Conservation (phyloP, 331 rosid species). For the Arachis monticola region DNA sequence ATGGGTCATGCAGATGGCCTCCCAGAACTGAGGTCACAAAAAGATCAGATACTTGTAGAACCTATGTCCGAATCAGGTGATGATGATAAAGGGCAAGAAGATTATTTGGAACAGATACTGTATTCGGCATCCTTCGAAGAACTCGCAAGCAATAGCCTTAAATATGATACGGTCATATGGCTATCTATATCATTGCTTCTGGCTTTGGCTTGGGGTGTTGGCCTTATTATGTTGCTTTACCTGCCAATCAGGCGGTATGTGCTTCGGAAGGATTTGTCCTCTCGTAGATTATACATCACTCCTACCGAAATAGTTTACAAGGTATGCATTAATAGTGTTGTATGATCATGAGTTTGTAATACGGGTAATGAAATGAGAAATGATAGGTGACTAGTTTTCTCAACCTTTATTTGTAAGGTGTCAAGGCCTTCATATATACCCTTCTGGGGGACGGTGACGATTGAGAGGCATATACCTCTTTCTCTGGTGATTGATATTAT, state of each 20-base stretch:
- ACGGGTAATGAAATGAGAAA: constrained; percentile 19
- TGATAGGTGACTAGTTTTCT: constrained; percentile 9
- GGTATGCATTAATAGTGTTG: constrained; percentile 48
- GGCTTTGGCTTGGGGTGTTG: constrained; percentile 93
- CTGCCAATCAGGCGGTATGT: constrained; percentile 78
- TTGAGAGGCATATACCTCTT: constrained; percentile 79
- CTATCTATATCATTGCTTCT: constrained; percentile 80
- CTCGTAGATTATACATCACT: constrained; percentile 81
- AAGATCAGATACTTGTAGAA: constrained; percentile 56
- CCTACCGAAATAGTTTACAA: constrained; percentile 73
- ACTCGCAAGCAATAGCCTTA: constrained; percentile 58
- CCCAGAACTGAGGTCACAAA: constrained; percentile 57
- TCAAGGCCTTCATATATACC: constrained; percentile 89
- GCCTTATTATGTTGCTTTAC: constrained; percentile 84
- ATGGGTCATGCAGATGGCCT: constrained; percentile 64
- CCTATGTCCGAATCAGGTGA: constrained; percentile 55
- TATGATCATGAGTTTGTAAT: constrained; percentile 22
- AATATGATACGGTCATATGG: constrained; percentile 87
- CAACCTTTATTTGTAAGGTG: constrained; percentile 50
- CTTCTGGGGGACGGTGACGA: constrained; percentile 62
- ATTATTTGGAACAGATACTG: constrained; percentile 58
- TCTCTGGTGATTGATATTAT: constrained; percentile 78
- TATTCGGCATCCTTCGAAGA: constrained; percentile 82
- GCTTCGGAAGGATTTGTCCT: constrained; percentile 74
- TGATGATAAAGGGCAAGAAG: constrained; percentile 50